phyloP scores from a whole-genome alignment of 2,329 filamentous ascomycete species.

The Tympanopsis confertula region DNA sequence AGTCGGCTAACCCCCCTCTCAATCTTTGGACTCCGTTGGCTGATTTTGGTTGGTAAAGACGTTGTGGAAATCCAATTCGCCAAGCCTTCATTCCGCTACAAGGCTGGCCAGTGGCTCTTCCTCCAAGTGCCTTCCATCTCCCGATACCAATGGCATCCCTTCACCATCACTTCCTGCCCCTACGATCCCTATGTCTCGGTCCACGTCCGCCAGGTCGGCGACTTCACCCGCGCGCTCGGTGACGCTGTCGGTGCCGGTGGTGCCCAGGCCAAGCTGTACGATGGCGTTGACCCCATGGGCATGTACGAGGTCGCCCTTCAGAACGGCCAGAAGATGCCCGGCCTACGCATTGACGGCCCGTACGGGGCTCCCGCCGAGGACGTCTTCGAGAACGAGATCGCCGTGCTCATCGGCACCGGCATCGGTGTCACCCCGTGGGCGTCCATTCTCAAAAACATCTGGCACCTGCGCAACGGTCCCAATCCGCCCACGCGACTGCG shows the following conservation, averaged over 20 bases:
- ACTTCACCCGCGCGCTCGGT: slow-evolving; percentile 89
- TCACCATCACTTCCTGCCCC: slow-evolving; percentile 96
- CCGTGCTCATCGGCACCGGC: slow-evolving; percentile 73
- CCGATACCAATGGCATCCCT: slow-evolving; percentile 90
- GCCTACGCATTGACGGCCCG: slow-evolving; percentile 80
- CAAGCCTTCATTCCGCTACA: slow-evolving; percentile 95
- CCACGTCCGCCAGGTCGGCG: slow-evolving; percentile 90
- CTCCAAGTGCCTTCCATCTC: slow-evolving; percentile 85
- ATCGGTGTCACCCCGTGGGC: slow-evolving; percentile 84
- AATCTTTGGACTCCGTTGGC: slow-evolving; percentile 2
- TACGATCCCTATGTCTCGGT: slow-evolving; percentile 90
- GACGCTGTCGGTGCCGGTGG: slow-evolving; percentile 85
- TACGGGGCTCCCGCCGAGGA: slow-evolving; percentile 96
- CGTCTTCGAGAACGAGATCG: slow-evolving; percentile 86
- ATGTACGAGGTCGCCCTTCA: slow-evolving; percentile 97
- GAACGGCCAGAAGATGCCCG: slow-evolving; percentile 86
- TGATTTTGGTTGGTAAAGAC: slow-evolving; percentile 38
- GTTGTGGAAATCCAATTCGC: slow-evolving; percentile 94
- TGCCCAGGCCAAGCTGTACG: slow-evolving; percentile 80
- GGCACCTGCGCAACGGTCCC: slow-evolving; percentile 81
- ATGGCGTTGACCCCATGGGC: slow-evolving; percentile 79
- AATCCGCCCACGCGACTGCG: slow-evolving; percentile 82
- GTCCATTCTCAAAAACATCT: slow-evolving; percentile 89
- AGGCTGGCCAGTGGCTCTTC: slow-evolving; percentile 96
- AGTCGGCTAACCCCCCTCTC: slow-evolving; percentile 14